Evolutionary conservation across 1,139 yeast genomes (phyloP), one percentile per base, ranked within the genome.

Genomic region (Lodderomyces pseudojiufengensis): DNA sequence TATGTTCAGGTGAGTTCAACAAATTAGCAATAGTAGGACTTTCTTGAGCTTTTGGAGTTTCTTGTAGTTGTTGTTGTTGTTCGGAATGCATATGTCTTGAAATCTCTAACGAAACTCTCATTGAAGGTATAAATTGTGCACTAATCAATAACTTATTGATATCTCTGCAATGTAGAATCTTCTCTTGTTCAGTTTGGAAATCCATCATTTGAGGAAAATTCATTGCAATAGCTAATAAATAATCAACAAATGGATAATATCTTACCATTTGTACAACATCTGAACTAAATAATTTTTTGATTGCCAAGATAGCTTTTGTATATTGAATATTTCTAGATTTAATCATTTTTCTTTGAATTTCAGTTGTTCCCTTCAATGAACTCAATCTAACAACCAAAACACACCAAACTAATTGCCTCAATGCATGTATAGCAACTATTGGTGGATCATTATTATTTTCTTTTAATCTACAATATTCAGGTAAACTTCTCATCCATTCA

Each of bases 141-240:
- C 43, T 42, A 4, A 36, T 38, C 11, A 52, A 34, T 8, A 48
- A 35, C 20, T 32, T 31, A 32, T 42, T 38, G 24, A 48, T 38
- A 8, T 44, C 50, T 29, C 37, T 38, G 25, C 39, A 34, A 37
- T 43, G 43, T 13, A 33, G 15, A 9, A 41, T 31, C 27, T 33
- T 36, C 10, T 31, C 37, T 21, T 33, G 30, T 9, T 42, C 47
- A 16, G 41, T 39, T 18, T 41, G 39, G 25, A 50, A 41, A 18
- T 37, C 40, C 44, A 52, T 42, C 57, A 52, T 52, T 22, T 46
- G 38, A 2, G 57, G 56, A 37, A 52, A 52, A 33, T 49, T 46
- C 24, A 50, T 36, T 11, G 47, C 41, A 51, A 54, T 46, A 7
- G 47, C 33, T 9, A 51, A 22, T 15, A 41, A 43, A 32, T 53